Conservation (phyloP, 768 basidiomycete genomes). For the Tricholoma saponaceum region DNA sequence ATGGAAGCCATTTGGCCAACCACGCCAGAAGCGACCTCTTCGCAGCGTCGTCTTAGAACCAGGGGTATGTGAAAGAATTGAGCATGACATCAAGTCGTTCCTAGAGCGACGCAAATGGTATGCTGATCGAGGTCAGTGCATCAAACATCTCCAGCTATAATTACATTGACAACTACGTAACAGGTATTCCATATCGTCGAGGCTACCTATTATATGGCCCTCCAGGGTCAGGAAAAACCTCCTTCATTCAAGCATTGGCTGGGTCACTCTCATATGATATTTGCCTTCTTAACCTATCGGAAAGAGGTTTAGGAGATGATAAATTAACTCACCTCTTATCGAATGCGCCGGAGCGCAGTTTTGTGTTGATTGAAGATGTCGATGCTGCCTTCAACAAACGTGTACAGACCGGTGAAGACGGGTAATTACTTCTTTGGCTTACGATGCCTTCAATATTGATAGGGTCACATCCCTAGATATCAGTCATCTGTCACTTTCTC, state of each 20-base stretch:
- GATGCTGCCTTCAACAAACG: slow-evolving; percentile 97
- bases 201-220: slow-evolving; percentile 96
- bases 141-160: neutral
- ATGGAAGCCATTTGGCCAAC: slow-evolving; percentile 94
- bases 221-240: slow-evolving; percentile 97
- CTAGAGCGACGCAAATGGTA: slow-evolving; percentile 88
- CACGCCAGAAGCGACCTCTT: slow-evolving; percentile 80
- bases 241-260: slow-evolving; percentile 96
- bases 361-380: slow-evolving; percentile 95
- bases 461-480: slow-evolving; percentile 48
- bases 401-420: slow-evolving; percentile 86
- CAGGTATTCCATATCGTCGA: slow-evolving; percentile 95
- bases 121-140: slow-evolving; percentile 78
- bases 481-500: slow-evolving; percentile 97
- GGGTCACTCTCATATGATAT: slow-evolving; percentile 93
- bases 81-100: slow-evolving; percentile 77
- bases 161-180: slow-evolving; percentile 4
- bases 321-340: slow-evolving; percentile 92
- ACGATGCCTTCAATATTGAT: slow-evolving; percentile 2
- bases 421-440: slow-evolving; percentile 46
- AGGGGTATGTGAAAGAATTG: slow-evolving; percentile 83
- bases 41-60: slow-evolving; percentile 84
- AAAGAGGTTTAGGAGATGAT: slow-evolving; percentile 94
- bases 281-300: slow-evolving; percentile 91
- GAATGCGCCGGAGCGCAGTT: slow-evolving; percentile 87